phyloP scores from a whole-genome alignment of 2,329 filamentous ascomycete genomes.

The Rutstroemia sp. region DNA sequence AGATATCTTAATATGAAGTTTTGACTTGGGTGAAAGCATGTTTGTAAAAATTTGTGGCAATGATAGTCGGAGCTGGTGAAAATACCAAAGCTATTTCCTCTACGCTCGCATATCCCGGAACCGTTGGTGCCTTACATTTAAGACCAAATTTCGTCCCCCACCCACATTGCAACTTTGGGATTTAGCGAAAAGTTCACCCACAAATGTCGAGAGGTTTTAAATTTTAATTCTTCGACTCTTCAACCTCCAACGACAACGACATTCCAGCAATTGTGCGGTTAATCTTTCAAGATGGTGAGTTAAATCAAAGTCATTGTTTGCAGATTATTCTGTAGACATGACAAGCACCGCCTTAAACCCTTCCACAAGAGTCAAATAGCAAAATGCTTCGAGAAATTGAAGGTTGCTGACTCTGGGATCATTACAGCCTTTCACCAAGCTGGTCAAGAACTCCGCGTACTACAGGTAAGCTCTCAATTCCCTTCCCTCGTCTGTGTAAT shows the following conservation, averaged over 20 bases:
- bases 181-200: constrained; percentile 8
- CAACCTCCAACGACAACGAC: constrained; percentile 33
- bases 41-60: no score
- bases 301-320: constrained; percentile 25
- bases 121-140: constrained; percentile 39
- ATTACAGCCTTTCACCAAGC: constrained; percentile 80
- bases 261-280: constrained; percentile 31
- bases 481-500: constrained; percentile 21
- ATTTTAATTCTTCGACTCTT: constrained; percentile 7
- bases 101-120: constrained; percentile 66
- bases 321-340: constrained; percentile 9
- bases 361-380: constrained; percentile 52
- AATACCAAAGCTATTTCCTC: no score
- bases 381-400: constrained; percentile 97
- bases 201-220: constrained; percentile 5
- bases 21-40: no score
- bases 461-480: constrained; percentile 66
- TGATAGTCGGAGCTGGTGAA: no score
- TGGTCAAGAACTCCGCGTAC: constrained; percentile 97
- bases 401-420: constrained; percentile 97
- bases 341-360: constrained; percentile 17
- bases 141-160: constrained; percentile 7
- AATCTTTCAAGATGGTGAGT: constrained; percentile 63
- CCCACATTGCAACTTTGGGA: background rate
- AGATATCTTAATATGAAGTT: no score